A percentile compares a stretch with the other conserved stretches of the same genome.
Evolutionary conservation across 129 eudicot species (phyloP).

Genomic region (Pulicaria dysenterica): DNA sequence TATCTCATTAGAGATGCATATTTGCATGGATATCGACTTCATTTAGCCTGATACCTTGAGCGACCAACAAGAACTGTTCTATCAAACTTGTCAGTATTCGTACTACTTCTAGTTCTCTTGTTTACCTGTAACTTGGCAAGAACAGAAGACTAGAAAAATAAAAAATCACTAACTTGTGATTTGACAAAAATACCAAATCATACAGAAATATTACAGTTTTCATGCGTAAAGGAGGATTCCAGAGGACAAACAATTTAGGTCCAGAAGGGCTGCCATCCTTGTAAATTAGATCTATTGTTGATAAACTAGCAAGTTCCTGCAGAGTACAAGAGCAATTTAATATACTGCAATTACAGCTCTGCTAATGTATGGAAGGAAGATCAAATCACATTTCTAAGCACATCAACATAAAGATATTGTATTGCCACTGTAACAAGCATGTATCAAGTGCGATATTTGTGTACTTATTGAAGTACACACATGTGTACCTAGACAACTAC

Average conservation of each 20-base stretch:
- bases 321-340: background rate
- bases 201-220: constrained; percentile 54
- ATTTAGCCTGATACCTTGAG: constrained; percentile 57
- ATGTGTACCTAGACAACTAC: no score
- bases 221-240: constrained; percentile 90
- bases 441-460: background rate
- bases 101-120: constrained; percentile 50
- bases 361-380: constrained; percentile 1
- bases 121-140: constrained; percentile 45
- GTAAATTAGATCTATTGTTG: constrained; percentile 69
- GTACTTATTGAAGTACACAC: background rate
- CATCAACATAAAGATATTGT: background rate
- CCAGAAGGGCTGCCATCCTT: constrained; percentile 99
- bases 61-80: constrained; percentile 49
- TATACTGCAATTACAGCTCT: constrained; percentile 6
- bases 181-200: background rate
- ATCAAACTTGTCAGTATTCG: constrained; percentile 29
- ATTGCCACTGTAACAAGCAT: constrained; percentile 6
- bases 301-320: constrained; percentile 71
- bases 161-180: constrained; percentile 20
- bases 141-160: constrained; percentile 10
- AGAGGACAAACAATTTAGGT: constrained; percentile 72
- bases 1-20: no score
- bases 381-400: constrained; percentile 1
- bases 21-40: background rate